Percentiles rank a stretch among this genome's conserved stretches.
phyloP scores from a whole-genome alignment of 2,329 filamentous ascomycete species.

The Trichoderma sp. region DNA sequence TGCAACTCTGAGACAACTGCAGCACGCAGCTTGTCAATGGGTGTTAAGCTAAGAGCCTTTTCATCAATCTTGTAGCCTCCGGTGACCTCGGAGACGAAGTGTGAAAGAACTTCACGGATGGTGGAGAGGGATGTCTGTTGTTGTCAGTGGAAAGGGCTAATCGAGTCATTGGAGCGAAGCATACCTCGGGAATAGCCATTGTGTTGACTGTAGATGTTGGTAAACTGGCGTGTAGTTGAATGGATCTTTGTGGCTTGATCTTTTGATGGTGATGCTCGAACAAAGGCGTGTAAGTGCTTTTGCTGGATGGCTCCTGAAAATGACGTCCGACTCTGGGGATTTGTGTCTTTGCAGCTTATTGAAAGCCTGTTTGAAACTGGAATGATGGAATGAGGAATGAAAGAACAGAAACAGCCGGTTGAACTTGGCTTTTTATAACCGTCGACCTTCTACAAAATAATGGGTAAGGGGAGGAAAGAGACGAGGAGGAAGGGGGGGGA shows the following conservation, averaged over 20 bases:
- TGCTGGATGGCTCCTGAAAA: neutral
- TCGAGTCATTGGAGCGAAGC: neutral
- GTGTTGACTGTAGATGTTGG: neutral
- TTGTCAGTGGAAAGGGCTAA: neutral
- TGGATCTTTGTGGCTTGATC: neutral
- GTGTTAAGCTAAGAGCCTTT: neutral
- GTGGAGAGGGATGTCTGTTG: neutral
- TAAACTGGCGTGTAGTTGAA: neutral
- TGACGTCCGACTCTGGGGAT: neutral
- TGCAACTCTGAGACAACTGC: neutral
- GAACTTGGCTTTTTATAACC: neutral
- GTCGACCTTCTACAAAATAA: neutral
- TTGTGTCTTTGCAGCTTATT: neutral
- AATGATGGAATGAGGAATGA: neutral
- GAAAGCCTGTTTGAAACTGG: neutral
- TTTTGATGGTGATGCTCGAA: neutral
- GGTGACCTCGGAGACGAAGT: neutral
- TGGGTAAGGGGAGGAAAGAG: neutral
- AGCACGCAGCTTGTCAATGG: neutral
- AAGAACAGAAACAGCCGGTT: neutral
- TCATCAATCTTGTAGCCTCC: neutral
- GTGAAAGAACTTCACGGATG: neutral
- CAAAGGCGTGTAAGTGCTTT: neutral
- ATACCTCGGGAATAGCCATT: neutral
- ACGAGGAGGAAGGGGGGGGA: neutral